Conservation (phyloP, 257 asterid species). For the Orobanche coerulescens region DNA sequence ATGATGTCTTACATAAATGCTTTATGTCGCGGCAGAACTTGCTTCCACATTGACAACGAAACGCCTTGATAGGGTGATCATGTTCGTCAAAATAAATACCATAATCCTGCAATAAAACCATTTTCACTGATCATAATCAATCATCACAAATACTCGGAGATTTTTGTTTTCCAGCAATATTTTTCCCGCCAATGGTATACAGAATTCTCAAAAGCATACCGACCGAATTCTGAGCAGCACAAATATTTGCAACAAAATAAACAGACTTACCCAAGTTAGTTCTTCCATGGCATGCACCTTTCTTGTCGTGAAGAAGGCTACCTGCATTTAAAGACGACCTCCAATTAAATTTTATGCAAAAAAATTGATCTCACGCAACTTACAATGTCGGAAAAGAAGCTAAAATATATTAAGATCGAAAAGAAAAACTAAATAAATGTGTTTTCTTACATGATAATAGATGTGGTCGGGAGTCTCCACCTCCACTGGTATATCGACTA, state of each 20-base stretch:
- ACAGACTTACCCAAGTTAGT: slow-evolving; percentile 78
- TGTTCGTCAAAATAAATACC: slow-evolving; percentile 91
- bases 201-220: background rate
- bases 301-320: slow-evolving; percentile 80
- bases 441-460: slow-evolving; percentile 67
- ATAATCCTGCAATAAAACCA: slow-evolving; percentile 70
- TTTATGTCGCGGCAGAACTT: slow-evolving; percentile 69
- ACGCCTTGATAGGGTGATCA: slow-evolving; percentile 87
- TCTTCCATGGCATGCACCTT: slow-evolving; percentile 83
- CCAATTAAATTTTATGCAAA: slow-evolving; percentile 16
- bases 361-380: slow-evolving; percentile 18
- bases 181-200: background rate
- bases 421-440: no score
- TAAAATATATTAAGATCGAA: slow-evolving; percentile 1
- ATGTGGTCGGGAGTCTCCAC: slow-evolving; percentile 83
- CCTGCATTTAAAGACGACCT: slow-evolving; percentile 43
- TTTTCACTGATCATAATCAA: slow-evolving; percentile 1
- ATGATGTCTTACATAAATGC: slow-evolving; percentile 38
- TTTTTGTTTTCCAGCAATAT: background rate
- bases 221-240: background rate
- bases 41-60: slow-evolving; percentile 66
- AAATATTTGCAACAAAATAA: slow-evolving; percentile 4
- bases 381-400: slow-evolving; percentile 3
- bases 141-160: background rate
- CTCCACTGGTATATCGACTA: slow-evolving; percentile 89